Evolutionary conservation across 1,284 basidiomycete genomes (phyloP).

Genomic region (Cerioporus squamosus): DNA sequence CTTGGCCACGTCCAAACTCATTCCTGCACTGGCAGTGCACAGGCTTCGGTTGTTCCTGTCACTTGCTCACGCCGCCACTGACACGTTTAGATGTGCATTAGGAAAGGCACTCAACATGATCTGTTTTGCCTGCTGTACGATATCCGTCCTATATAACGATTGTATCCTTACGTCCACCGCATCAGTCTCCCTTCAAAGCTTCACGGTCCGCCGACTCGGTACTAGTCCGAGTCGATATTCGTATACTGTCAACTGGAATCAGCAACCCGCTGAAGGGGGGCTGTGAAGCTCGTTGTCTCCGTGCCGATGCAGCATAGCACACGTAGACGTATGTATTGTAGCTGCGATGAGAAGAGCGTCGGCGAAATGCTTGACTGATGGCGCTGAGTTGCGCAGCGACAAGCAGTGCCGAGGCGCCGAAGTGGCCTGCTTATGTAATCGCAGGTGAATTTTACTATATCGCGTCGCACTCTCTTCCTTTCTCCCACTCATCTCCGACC

Average conservation of each 20-base stretch:
- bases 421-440: conserved; percentile 17
- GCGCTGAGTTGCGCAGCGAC: background rate
- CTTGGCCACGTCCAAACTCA: too few species aligned
- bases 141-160: too few species aligned
- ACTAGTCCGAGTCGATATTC: background rate
- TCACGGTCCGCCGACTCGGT: too few species aligned
- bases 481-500: background rate
- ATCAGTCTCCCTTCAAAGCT: too few species aligned
- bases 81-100: too few species aligned
- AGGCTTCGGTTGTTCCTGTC: too few species aligned
- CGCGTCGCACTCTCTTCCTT: background rate
- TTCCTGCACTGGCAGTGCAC: background rate
- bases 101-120: too few species aligned
- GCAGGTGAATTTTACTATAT: background rate
- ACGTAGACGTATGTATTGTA: too few species aligned
- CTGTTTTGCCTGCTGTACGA: too few species aligned
- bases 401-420: background rate
- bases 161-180: too few species aligned
- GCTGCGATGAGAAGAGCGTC: background rate
- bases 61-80: too few species aligned
- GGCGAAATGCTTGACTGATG: background rate
- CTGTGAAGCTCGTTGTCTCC: background rate
- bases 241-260: background rate
- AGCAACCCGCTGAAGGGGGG: background rate
- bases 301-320: background rate